Base-by-base conservation (phyloP, 495 filamentous ascomycete species). In the Bacidia gigantensis region DNA sequence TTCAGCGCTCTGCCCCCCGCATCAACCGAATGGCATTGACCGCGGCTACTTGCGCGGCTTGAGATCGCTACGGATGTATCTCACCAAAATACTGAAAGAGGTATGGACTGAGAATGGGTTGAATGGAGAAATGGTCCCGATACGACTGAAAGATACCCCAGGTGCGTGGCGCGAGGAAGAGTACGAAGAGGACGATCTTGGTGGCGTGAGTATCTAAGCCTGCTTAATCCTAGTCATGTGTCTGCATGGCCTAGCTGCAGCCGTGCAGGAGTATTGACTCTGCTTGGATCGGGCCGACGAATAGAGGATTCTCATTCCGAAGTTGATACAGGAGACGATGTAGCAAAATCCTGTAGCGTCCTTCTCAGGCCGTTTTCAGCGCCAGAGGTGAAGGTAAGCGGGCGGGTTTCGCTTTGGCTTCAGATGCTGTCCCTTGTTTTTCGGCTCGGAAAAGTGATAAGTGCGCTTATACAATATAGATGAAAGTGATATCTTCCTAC, bases 41-140 rank as follows among this genome's bases (percentile, higher is more conserved):
- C 73, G 79, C 20, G 92, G 92, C 10, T 98, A 97, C 60, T 72
- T 98, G 45, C 81, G 89, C 39, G 92, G 92, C 0, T 67, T 98
- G 53, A 74, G 83, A 50, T 85, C 79, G 1, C 69, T 98, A 58
- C 74, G 79, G 50, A 80, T 81, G 66, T 97, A 95, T 62, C 93
- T 98, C 57, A 76, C 88, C 60, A 78, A 77, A 49, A 95, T 98
- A 46, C 82, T 89, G 77, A 77, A 79, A 58, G 89, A 96, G 59
- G 72, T 46, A 11, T 49, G 35, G 46, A 26, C n/a, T 10, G 70
- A 67, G 21, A 69, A 73, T 56, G 70, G 62, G 21, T 67, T 70
- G 44, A 68, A 66, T 1, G 54, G 68, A 7, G 58, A 62, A 14
- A 61, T 64, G 26, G 65, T 64, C 42, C 52, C 58, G 10, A 52